Evolutionary conservation across 1,284 basidiomycete species (phyloP).

Genomic region (Tetrapyrgos nigripes): DNA sequence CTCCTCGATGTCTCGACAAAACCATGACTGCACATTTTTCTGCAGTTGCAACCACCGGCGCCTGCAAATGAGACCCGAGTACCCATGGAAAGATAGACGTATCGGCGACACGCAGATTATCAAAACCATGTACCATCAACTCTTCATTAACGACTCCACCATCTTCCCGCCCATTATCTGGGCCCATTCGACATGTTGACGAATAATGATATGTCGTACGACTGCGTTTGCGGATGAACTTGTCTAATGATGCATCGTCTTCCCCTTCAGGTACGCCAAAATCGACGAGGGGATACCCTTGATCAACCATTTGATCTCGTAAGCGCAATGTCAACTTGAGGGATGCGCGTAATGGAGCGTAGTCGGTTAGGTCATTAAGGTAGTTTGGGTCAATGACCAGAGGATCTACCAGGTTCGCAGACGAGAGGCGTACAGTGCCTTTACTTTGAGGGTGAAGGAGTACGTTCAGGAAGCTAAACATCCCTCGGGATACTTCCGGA

Average conservation of each 20-base stretch:
- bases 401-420: slow-evolving; percentile 8
- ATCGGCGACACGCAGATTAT: slow-evolving; percentile 31
- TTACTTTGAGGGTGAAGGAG: slow-evolving; percentile 11
- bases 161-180: slow-evolving; percentile 8
- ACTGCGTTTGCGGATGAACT: slow-evolving; percentile 11
- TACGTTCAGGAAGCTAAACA: slow-evolving; percentile 13
- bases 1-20: neutral
- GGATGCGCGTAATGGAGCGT: slow-evolving; percentile 3
- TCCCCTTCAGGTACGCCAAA: slow-evolving; percentile 4
- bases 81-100: slow-evolving; percentile 29
- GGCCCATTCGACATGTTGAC: slow-evolving; percentile 20
- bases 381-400: slow-evolving; percentile 13
- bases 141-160: slow-evolving; percentile 30
- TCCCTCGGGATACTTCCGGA: slow-evolving; percentile 4
- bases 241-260: slow-evolving; percentile 16
- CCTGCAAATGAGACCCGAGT: slow-evolving; percentile 28
- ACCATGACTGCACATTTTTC: slow-evolving; percentile 35
- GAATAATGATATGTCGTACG: slow-evolving; percentile 17
- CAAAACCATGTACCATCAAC: slow-evolving; percentile 29
- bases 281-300: slow-evolving; percentile 15
- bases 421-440: slow-evolving; percentile 14
- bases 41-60: slow-evolving; percentile 30
- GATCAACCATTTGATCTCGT: slow-evolving; percentile 7
- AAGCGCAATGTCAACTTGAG: slow-evolving; percentile 12
- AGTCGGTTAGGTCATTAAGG: slow-evolving; percentile 7